Conservation (phyloP, 2,329 filamentous ascomycete genomes). For the Drechslerella dactyloides region DNA sequence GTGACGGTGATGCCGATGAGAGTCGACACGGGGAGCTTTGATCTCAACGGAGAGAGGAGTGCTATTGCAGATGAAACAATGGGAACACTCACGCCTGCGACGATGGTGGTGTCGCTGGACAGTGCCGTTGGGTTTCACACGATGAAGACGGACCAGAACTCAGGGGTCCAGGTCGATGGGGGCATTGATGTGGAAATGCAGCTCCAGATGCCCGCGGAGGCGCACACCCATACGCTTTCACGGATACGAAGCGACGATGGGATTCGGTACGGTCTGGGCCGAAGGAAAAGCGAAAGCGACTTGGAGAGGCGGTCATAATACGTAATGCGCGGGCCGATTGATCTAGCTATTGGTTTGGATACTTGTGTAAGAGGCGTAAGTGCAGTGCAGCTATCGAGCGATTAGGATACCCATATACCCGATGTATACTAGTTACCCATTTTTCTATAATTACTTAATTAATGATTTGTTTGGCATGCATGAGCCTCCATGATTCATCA, state of each 20-base stretch:
- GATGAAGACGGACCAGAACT: conserved; percentile 14
- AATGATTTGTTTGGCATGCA: no score
- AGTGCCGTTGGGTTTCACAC: conserved; percentile 14
- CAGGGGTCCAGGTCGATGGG: conserved; percentile 15
- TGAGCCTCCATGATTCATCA: no score
- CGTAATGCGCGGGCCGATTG: neutral
- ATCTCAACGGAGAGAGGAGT: no score
- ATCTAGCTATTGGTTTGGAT: no score
- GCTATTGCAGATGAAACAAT: conserved; percentile 13
- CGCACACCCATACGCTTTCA: neutral
- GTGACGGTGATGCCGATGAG: conserved; percentile 17
- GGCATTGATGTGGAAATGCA: neutral
- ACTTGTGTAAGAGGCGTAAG: neutral
- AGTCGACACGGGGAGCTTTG: neutral
- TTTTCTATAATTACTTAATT: neutral
- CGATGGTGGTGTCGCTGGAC: conserved; percentile 31
- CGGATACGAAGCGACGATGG: conserved; percentile 15
- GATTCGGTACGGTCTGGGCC: conserved; percentile 27
- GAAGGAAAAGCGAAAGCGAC: neutral
- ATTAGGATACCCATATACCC: no score
- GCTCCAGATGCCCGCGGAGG: neutral
- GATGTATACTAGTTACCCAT: neutral
- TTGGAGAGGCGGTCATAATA: neutral
- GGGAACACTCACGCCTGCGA: conserved; percentile 21
- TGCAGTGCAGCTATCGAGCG: no score